phyloP scores from a whole-genome alignment of 2,329 filamentous ascomycete species.

The Gliomastix tumulicola region DNA sequence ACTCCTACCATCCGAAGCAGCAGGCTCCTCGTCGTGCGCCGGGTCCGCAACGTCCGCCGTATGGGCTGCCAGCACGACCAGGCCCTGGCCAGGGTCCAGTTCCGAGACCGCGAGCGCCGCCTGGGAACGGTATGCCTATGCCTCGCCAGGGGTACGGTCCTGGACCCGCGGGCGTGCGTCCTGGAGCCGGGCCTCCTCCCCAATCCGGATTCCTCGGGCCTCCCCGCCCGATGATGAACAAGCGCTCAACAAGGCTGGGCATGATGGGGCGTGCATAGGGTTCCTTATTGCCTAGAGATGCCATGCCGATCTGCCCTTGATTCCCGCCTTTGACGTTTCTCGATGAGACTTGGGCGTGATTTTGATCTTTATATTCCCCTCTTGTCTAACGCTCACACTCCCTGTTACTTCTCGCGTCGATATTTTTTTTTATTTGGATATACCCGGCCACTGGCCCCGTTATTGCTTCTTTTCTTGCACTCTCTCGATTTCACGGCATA shows the following conservation, averaged over 20 bases:
- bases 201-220: constrained; percentile 6
- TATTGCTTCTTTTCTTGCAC: no score
- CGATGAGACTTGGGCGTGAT: no score
- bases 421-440: no score
- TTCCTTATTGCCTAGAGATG: no score
- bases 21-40: constrained; percentile 1
- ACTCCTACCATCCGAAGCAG: background rate
- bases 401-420: no score
- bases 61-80: constrained; percentile 15
- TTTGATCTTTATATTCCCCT: no score
- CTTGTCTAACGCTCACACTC: no score
- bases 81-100: constrained; percentile 9
- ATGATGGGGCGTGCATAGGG: constrained; percentile 36
- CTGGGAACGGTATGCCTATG: constrained; percentile 8
- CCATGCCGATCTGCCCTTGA: background rate
- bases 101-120: constrained; percentile 7
- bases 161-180: constrained; percentile 8
- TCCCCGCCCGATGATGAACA: constrained; percentile 47
- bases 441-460: no score
- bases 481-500: no score
- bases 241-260: constrained; percentile 53
- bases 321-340: background rate
- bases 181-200: constrained; percentile 6
- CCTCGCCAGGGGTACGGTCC: constrained; percentile 16
- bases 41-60: constrained; percentile 1